A percentile compares a stretch with the other conserved stretches of the same genome.
phyloP scores from a whole-genome alignment of 495 filamentous ascomycete genomes.

The Penicillium alfredii region DNA sequence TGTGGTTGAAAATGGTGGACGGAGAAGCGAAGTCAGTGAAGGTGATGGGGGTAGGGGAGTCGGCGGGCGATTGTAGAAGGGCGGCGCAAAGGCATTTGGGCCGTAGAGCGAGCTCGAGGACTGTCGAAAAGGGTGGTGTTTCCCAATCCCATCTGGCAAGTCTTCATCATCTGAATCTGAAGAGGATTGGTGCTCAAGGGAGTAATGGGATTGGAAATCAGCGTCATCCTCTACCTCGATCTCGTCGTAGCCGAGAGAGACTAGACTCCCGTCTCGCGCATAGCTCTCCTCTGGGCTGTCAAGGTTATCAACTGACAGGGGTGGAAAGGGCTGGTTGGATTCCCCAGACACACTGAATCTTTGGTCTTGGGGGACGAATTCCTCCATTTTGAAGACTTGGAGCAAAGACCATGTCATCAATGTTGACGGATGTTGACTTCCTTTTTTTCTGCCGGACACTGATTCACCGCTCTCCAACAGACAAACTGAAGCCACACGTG shows the following conservation, averaged over 20 bases:
- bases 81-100: slow-evolving; percentile 66
- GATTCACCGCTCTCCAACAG: too few relatives aligned
- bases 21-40: slow-evolving; percentile 89
- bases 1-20: slow-evolving; percentile 59
- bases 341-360: too few relatives aligned
- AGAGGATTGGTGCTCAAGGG: slow-evolving; percentile 34
- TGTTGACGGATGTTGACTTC: too few relatives aligned
- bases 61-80: slow-evolving; percentile 82
- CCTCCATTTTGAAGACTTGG: too few relatives aligned
- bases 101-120: slow-evolving; percentile 40
- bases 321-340: slow-evolving; percentile 41
- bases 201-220: slow-evolving; percentile 46
- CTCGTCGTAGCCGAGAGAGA: slow-evolving; percentile 26
- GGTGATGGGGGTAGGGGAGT: slow-evolving; percentile 91
- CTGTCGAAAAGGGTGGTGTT: slow-evolving; percentile 38
- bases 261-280: slow-evolving; percentile 25
- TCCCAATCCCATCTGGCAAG: slow-evolving; percentile 29
- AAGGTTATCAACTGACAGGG: slow-evolving; percentile 28
- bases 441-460: too few relatives aligned
- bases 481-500: too few relatives aligned
- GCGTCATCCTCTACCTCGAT: slow-evolving; percentile 37
- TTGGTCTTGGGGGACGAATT: too few relatives aligned
- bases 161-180: slow-evolving; percentile 39
- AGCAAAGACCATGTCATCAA: too few relatives aligned
- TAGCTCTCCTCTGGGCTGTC: slow-evolving; percentile 23